Conservation (phyloP, 129 eudicot species). For the Pulicaria dysenterica region DNA sequence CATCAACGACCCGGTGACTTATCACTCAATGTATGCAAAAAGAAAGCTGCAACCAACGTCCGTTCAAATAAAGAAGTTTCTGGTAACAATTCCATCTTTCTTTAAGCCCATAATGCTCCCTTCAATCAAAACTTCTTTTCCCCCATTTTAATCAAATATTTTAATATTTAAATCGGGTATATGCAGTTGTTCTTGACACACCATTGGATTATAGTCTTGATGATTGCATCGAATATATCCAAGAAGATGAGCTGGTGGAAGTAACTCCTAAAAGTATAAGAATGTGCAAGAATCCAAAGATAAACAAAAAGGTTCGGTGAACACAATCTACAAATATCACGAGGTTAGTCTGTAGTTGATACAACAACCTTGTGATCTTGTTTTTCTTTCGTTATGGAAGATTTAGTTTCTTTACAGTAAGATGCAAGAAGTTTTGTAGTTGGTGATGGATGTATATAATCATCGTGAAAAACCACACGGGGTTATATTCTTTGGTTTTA, state of each 20-base stretch:
- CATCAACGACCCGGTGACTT: constrained; percentile 96
- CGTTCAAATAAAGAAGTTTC: constrained; percentile 93
- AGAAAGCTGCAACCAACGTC: constrained; percentile 91
- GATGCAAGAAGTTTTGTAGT: constrained; percentile 24
- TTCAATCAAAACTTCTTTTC: not conserved
- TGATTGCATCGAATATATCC: constrained; percentile 97
- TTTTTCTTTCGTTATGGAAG: not conserved
- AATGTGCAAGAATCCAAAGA: constrained; percentile 80
- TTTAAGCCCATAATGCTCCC: not conserved
- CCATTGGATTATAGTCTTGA: constrained; percentile 93
- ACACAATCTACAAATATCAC: not conserved
- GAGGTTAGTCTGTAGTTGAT: constrained; percentile 9
- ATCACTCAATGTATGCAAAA: constrained; percentile 88
- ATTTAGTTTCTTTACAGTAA: not conserved
- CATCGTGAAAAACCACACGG: constrained; percentile 17
- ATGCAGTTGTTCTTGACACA: constrained; percentile 78
- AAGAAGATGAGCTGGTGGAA: constrained; percentile 92
- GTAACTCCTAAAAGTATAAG: constrained; percentile 68
- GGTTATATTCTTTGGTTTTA: not conserved
- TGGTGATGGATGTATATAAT: constrained; percentile 17
- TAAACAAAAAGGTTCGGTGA: constrained; percentile 58
- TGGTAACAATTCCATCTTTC: constrained; percentile 42
- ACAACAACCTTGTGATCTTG: not conserved
- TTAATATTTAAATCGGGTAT: not conserved
- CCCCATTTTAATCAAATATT: not conserved